Evolutionary conservation across 106 monocot genomes (phyloP).

Genomic region (Allium sativum): DNA sequence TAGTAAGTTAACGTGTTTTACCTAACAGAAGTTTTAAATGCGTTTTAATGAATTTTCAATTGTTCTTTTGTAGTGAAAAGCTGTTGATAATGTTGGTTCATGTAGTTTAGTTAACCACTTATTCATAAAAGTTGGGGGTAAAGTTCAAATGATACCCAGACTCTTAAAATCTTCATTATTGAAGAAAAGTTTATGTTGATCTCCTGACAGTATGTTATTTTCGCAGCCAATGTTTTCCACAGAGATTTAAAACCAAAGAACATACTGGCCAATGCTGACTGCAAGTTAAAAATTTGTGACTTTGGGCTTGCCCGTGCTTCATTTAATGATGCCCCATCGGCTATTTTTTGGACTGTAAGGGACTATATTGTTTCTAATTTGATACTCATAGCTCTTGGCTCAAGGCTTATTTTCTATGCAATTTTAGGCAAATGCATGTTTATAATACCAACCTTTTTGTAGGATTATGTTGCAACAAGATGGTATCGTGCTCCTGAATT

Average conservation of each 20-base stretch:
- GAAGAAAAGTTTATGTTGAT: not conserved
- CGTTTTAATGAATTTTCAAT: too few relatives aligned
- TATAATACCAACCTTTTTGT: constrained; percentile 7
- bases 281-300: constrained; percentile 73
- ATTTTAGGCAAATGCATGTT: not conserved
- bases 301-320: constrained; percentile 68
- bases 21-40: too few relatives aligned
- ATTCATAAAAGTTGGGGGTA: too few relatives aligned
- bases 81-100: too few relatives aligned
- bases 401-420: not conserved
- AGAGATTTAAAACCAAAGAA: constrained; percentile 72
- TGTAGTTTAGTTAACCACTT: too few relatives aligned
- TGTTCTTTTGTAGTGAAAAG: too few relatives aligned
- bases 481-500: constrained; percentile 83
- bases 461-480: constrained; percentile 82
- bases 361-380: not conserved
- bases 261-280: constrained; percentile 73
- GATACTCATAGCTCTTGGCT: not conserved
- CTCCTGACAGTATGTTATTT: not conserved
- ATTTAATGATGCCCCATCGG: constrained; percentile 61
- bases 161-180: not conserved
- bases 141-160: too few relatives aligned
- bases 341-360: constrained; percentile 77
- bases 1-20: too few relatives aligned
- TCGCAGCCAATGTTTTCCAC: constrained; percentile 69